Evolutionary conservation across 2,329 filamentous ascomycete species (phyloP).

Genomic region (Calonectria honghensis): DNA sequence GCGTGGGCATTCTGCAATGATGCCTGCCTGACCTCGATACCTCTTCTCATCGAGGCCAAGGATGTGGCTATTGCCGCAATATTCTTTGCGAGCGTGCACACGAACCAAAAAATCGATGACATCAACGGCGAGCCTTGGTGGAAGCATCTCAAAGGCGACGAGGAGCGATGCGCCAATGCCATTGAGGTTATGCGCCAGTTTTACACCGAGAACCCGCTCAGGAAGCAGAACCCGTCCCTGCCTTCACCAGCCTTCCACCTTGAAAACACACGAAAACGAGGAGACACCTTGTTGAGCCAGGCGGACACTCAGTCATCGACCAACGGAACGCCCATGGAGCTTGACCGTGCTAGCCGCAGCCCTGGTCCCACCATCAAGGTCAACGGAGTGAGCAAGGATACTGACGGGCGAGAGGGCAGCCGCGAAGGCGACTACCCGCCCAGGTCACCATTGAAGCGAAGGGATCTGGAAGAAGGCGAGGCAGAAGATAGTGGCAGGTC

Average conservation of each 20-base stretch:
- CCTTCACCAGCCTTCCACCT: conserved; percentile 74
- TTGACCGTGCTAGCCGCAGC: conserved; percentile 70
- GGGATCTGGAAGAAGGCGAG: conserved; percentile 61
- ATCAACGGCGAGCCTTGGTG: conserved; percentile 89
- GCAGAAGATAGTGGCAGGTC: conserved; percentile 59
- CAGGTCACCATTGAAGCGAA: conserved; percentile 65
- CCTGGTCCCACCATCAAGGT: conserved; percentile 66
- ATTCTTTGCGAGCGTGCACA: conserved; percentile 89
- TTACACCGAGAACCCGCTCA: conserved; percentile 78
- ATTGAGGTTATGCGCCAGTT: conserved; percentile 85
- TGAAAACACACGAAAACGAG: conserved; percentile 72
- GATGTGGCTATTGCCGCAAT: conserved; percentile 90
- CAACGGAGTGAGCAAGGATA: conserved; percentile 63
- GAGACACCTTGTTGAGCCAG: conserved; percentile 64
- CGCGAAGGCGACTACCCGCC: conserved; percentile 56
- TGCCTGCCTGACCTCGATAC: conserved; percentile 87
- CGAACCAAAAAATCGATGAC: conserved; percentile 84
- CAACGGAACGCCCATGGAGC: conserved; percentile 68
- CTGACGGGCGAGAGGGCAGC: conserved; percentile 56
- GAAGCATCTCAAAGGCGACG: conserved; percentile 83
- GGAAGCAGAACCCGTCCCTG: conserved; percentile 73
- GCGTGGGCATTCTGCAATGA: conserved; percentile 98
- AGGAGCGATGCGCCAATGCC: conserved; percentile 81
- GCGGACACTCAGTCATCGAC: conserved; percentile 68
- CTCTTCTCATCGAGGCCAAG: conserved; percentile 85